These are phyloP conservation scores for Phytophthora ohioensis DNA, from an alignment of 352 stramenopile species.

Conservation along the genomic window DNA sequence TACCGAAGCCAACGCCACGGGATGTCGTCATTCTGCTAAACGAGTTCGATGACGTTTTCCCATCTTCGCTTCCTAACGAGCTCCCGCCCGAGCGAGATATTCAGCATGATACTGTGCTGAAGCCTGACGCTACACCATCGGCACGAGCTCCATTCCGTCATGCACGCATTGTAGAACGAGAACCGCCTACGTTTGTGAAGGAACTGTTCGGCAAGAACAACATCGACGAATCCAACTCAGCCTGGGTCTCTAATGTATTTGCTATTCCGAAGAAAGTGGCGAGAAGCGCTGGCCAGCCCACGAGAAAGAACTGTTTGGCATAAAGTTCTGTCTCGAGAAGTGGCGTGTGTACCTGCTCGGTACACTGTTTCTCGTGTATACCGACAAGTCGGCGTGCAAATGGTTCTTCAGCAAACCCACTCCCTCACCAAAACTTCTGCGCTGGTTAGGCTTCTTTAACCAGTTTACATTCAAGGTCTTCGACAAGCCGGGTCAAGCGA, in stretches of 20 bases:
- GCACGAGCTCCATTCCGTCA: conserved; percentile 11
- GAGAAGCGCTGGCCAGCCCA: too few species aligned
- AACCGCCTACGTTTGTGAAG: not conserved
- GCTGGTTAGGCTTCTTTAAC: too few species aligned
- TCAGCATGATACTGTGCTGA: conserved; percentile 14
- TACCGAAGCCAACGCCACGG: conserved; percentile 1
- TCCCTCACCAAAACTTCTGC: too few species aligned
- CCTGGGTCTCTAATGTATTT: conserved; percentile 17
- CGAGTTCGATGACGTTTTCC: conserved; percentile 7
- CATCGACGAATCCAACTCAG: conserved; percentile 18
- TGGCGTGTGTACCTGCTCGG: too few species aligned
- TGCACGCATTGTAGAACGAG: conserved; percentile 6
- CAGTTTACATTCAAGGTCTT: too few species aligned
- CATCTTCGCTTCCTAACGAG: conserved; percentile 12
- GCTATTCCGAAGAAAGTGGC: not conserved
- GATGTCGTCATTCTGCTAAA: conserved; percentile 4
- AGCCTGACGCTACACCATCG: conserved; percentile 2
- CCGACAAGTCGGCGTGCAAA: too few species aligned
- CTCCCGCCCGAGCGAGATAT: conserved; percentile 9
- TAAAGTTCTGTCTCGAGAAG: too few species aligned
- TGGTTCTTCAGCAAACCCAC: too few species aligned
- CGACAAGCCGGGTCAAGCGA: too few species aligned
- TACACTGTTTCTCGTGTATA: too few species aligned
- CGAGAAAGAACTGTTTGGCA: too few species aligned
- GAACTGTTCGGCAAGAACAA: conserved; percentile 1